These are phyloP conservation scores for Onygenales sp. DNA, from an alignment of 2,329 filamentous ascomycete genomes.

Conservation along the genomic window DNA sequence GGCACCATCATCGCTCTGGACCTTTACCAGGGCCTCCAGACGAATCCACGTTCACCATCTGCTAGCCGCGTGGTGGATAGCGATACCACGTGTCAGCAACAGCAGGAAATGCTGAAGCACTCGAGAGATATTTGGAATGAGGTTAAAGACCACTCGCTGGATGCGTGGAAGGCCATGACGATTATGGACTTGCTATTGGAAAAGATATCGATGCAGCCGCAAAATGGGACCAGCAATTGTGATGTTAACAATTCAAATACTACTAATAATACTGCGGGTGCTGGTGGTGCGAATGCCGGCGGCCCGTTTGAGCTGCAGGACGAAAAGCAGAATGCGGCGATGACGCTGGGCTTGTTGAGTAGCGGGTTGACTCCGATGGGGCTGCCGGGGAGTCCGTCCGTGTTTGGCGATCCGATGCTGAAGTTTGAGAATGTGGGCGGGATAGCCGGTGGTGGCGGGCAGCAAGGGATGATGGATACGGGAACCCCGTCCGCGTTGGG, in stretches of 20 bases:
- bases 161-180: constrained; percentile 77
- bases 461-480: constrained; percentile 18
- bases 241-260: constrained; percentile 18
- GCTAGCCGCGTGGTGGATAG: constrained; percentile 40
- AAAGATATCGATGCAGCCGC: constrained; percentile 45
- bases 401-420: constrained; percentile 20
- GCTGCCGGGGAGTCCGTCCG: constrained; percentile 17
- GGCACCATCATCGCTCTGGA: constrained; percentile 79
- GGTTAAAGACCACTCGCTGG: constrained; percentile 68
- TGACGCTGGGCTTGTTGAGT: constrained; percentile 61
- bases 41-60: constrained; percentile 25
- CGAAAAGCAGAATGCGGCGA: constrained; percentile 56
- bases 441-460: background rate
- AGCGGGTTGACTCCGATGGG: constrained; percentile 48
- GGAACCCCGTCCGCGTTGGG: constrained; percentile 29
- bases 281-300: constrained; percentile 1
- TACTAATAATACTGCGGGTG: constrained; percentile 11
- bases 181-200: constrained; percentile 76
- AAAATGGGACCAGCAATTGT: constrained; percentile 5
- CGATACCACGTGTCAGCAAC: constrained; percentile 40
- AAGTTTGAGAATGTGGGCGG: constrained; percentile 8
- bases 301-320: constrained; percentile 35
- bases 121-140: constrained; percentile 73
- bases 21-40: constrained; percentile 51
- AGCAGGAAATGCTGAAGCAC: constrained; percentile 64